Evolutionary conservation across 2,329 filamentous ascomycete species (phyloP).

Genomic region (Chaetothyriales sp.): DNA sequence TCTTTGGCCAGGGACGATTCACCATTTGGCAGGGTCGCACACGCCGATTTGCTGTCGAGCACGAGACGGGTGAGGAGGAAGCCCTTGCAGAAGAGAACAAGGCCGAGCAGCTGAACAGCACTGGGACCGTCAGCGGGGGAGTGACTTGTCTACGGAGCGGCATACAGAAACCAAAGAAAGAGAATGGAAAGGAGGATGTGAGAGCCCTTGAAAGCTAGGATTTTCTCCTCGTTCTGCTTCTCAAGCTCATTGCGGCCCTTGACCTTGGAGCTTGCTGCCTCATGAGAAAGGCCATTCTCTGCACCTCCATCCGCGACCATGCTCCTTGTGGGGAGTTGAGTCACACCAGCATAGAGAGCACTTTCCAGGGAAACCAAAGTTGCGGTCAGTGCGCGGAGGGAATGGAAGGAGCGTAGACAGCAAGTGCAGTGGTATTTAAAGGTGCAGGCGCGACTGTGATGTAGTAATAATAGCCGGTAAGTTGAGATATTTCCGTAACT

Average conservation of each 20-base stretch:
- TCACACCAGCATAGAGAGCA: constrained; percentile 2
- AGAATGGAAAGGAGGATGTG: constrained; percentile 15
- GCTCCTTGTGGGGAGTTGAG: neutral
- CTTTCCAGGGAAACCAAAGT: constrained; percentile 1
- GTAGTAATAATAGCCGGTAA: neutral
- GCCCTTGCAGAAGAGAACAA: constrained; percentile 85
- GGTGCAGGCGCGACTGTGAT: neutral
- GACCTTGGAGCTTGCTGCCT: neutral
- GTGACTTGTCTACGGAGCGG: neutral
- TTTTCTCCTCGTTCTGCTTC: constrained; percentile 6
- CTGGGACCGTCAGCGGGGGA: constrained; percentile 24
- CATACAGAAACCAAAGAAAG: constrained; percentile 16
- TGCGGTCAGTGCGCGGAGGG: neutral
- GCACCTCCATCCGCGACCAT: constrained; percentile 1
- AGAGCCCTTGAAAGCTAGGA: constrained; percentile 15
- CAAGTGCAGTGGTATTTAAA: neutral
- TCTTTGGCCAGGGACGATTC: constrained; percentile 32
- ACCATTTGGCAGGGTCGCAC: constrained; percentile 45
- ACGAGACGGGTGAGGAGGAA: constrained; percentile 82
- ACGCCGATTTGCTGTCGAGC: constrained; percentile 60
- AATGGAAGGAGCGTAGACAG: neutral
- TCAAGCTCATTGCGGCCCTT: constrained; percentile 1
- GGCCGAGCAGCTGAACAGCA: constrained; percentile 59
- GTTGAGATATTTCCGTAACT: neutral
- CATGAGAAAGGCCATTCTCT: neutral